phyloP scores from a whole-genome alignment of 768 basidiomycete species.

The Calocera viscosa region DNA sequence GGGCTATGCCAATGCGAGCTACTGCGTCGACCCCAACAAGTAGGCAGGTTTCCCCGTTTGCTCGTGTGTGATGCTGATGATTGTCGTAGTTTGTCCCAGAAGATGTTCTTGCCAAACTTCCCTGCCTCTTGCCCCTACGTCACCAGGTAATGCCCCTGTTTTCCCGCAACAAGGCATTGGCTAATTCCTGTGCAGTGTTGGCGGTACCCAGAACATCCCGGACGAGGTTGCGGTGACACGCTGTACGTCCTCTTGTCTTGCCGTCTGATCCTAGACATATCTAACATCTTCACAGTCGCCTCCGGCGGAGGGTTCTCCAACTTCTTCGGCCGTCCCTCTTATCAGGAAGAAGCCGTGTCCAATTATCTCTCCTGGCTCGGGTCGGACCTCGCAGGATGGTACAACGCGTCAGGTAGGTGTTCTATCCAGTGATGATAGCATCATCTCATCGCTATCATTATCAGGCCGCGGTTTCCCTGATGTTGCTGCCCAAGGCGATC shows the following conservation, averaged over 20 bases:
- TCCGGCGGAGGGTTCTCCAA: constrained; percentile 26
- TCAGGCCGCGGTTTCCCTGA: constrained; percentile 39
- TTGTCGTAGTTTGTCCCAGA: neutral
- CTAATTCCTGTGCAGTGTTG: constrained; percentile 32
- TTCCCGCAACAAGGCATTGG: neutral
- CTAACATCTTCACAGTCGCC: neutral
- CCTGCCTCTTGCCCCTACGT: constrained; percentile 21
- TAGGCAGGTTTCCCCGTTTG: neutral
- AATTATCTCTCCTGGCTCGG: constrained; percentile 9
- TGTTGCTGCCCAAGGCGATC: constrained; percentile 31
- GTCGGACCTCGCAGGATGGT: constrained; percentile 21
- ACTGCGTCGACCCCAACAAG: neutral
- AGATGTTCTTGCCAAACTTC: constrained; percentile 28
- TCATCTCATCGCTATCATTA: constrained; percentile 14
- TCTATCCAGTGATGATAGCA: neutral
- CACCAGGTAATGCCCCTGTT: neutral
- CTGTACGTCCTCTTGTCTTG: neutral
- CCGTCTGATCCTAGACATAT: neutral
- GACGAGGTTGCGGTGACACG: constrained; percentile 44
- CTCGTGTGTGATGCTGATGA: neutral
- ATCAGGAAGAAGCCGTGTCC: constrained; percentile 20
- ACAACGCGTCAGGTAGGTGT: neutral
- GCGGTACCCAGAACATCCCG: constrained; percentile 39
- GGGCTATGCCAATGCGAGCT: constrained; percentile 6
- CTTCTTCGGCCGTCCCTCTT: constrained; percentile 21